Base-by-base conservation (phyloP, 2,329 filamentous ascomycete species). In the Epichloe sylvatica region DNA sequence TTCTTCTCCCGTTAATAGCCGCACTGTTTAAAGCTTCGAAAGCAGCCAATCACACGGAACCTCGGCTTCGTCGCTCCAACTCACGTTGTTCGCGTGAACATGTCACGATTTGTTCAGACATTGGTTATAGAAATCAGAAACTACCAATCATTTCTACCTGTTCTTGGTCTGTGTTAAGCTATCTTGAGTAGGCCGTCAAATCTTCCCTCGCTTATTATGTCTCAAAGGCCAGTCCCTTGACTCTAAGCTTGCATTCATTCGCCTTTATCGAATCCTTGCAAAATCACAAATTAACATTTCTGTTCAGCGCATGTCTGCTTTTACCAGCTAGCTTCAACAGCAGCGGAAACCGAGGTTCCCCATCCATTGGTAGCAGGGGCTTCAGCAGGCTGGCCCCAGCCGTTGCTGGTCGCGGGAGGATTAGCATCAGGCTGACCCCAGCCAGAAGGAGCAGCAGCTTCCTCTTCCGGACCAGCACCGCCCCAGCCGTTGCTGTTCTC, bases 401-500 rank as follows among this genome's bases (percentile, higher is more conserved):
- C 40, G 17, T 47, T 40, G 36, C 33, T 45, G 35, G 25, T 15
- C 36, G 49, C 8, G 38, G 42, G 9, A 8, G n/a, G 23, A 25
- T 30, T 3, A 30, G 25, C 3, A 6, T 35, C 9, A 33, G 46
- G 5, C 35, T 48, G 45, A 3, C 49, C 51, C 35, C 44, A 42
- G 40, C 51, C 49, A 55, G 58, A 50, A 45, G 50, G 45, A 21
- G 49, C 49, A 34, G 33, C 36, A 23, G 15, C 34, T 11, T 52
- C 19, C 21, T 37, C 41, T 25, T 40, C 21, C 25, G 25, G 30
- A 17, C 15, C 12, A 15, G 8, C 43, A 12, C 43, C 37, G 3
- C 49, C 45, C 43, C 52, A 46, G 12, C 38, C 49, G 25, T 51
- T 54, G 30, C 51, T 54, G 42, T 21, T 56, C 12, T 37, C 46